Evolutionary conservation across 768 basidiomycete species (phyloP).

Genomic region (Lentinus tigrinus): DNA sequence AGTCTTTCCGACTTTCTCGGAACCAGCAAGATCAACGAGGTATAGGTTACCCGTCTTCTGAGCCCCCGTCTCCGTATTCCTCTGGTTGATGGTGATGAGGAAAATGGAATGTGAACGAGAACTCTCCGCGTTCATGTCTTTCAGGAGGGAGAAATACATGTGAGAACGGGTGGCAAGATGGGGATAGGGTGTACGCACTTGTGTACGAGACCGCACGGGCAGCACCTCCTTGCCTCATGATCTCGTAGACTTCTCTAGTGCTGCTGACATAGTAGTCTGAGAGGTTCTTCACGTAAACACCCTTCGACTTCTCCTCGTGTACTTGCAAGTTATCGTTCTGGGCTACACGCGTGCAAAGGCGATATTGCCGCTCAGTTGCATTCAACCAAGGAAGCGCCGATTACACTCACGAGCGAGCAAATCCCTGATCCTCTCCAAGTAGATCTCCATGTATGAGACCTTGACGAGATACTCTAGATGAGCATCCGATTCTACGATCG

Average conservation of each 20-base stretch:
- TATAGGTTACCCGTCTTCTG: conserved; percentile 97
- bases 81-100: conserved; percentile 94
- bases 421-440: conserved; percentile 94
- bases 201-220: conserved; percentile 93
- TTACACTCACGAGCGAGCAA: conserved; percentile 82
- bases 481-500: conserved; percentile 92
- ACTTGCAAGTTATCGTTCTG: conserved; percentile 98
- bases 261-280: conserved; percentile 98
- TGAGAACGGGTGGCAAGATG: not conserved
- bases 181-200: conserved; percentile 51
- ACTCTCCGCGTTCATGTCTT: conserved; percentile 99
- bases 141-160: not conserved
- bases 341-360: conserved; percentile 41
- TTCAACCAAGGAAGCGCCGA: not conserved
- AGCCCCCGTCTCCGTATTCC: conserved; percentile 93
- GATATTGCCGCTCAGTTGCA: not conserved
- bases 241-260: conserved; percentile 94
- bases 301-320: conserved; percentile 96
- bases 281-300: conserved; percentile 96
- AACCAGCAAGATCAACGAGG: conserved; percentile 96
- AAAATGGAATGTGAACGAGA: conserved; percentile 99
- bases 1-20: conserved; percentile 99
- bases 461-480: conserved; percentile 98
- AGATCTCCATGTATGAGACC: conserved; percentile 99
- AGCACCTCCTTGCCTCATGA: conserved; percentile 94